Conservation (phyloP, 75 land plant genomes). For the Sequoia sempervirens region DNA sequence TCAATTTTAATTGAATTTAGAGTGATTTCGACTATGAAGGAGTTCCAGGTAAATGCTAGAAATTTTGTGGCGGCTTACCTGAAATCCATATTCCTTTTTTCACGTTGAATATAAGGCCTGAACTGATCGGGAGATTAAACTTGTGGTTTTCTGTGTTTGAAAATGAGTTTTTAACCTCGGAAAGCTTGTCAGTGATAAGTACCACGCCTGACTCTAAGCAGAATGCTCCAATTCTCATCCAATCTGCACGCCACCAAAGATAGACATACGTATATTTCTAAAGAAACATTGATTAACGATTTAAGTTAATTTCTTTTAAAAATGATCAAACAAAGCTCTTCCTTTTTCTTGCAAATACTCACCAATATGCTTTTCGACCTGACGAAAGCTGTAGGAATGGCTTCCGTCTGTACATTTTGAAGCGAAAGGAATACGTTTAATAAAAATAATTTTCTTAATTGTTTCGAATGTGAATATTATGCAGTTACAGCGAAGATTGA, state of each 20-base stretch:
- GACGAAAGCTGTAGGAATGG: constrained; percentile 57
- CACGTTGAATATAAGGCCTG: constrained; percentile 42
- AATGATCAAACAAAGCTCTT: neutral
- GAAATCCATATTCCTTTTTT: constrained; percentile 87
- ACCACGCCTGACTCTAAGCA: constrained; percentile 46
- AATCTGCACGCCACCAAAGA: constrained; percentile 31
- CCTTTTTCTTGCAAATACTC: neutral
- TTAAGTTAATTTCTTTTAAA: neutral
- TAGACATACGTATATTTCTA: neutral
- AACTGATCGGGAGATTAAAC: constrained; percentile 17
- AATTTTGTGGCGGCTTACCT: constrained; percentile 31
- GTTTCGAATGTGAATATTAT: neutral
- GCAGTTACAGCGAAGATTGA: neutral
- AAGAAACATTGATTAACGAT: neutral
- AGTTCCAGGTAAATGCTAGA: neutral
- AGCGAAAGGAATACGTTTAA: neutral
- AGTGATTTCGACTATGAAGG: neutral
- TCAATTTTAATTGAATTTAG: neutral
- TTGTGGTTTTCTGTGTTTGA: constrained; percentile 5
- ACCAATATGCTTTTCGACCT: constrained; percentile 77
- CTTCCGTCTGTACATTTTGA: constrained; percentile 52
- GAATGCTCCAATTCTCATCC: constrained; percentile 90
- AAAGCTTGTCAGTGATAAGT: constrained; percentile 41
- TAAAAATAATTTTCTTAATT: neutral
- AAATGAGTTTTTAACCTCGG: constrained; percentile 19